A percentile compares a stretch with the other conserved stretches of the same genome.
These are phyloP conservation scores for Isatis tinctoria DNA, from an alignment of 345 rosid species.

Conservation along the genomic window DNA sequence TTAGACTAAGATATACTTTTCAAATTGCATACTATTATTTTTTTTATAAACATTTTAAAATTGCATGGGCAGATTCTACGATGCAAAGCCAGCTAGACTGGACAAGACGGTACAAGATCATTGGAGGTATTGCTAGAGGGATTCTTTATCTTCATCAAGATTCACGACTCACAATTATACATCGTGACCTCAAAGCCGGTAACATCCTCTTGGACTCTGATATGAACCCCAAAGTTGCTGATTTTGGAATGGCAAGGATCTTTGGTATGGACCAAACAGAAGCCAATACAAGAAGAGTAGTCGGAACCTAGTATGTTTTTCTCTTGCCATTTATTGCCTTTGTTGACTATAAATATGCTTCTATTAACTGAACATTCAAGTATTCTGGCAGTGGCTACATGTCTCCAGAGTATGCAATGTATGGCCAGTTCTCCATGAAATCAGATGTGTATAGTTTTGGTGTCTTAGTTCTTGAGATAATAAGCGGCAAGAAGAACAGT, in stretches of 20 bases:
- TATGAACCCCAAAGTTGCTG: constrained; percentile 42
- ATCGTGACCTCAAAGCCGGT: constrained; percentile 38
- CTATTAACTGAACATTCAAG: not conserved
- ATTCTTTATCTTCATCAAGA: constrained; percentile 40
- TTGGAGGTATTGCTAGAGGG: constrained; percentile 43
- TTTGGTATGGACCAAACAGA: constrained; percentile 31
- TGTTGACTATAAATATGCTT: not conserved
- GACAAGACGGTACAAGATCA: constrained; percentile 30
- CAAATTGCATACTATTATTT: not conserved
- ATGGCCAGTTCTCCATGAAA: constrained; percentile 30
- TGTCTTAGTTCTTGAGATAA: constrained; percentile 20
- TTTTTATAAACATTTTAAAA: not conserved
- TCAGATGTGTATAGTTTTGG: constrained; percentile 33
- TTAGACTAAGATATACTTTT: not conserved
- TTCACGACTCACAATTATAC: constrained; percentile 40
- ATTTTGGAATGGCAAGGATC: constrained; percentile 44
- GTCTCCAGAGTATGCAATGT: constrained; percentile 32
- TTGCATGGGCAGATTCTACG: constrained; percentile 8
- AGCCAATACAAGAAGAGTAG: constrained; percentile 36
- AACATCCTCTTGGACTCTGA: constrained; percentile 41
- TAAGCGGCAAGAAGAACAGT: constrained; percentile 15
- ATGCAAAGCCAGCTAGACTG: constrained; percentile 25
- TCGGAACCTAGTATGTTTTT: constrained; percentile 44
- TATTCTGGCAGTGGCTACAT: constrained; percentile 26
- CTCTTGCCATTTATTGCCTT: not conserved